A percentile compares a stretch with the other conserved stretches of the same genome.
phyloP scores from a whole-genome alignment of 169 alveolate genomes.

The Cryptosporidium viatorum region DNA sequence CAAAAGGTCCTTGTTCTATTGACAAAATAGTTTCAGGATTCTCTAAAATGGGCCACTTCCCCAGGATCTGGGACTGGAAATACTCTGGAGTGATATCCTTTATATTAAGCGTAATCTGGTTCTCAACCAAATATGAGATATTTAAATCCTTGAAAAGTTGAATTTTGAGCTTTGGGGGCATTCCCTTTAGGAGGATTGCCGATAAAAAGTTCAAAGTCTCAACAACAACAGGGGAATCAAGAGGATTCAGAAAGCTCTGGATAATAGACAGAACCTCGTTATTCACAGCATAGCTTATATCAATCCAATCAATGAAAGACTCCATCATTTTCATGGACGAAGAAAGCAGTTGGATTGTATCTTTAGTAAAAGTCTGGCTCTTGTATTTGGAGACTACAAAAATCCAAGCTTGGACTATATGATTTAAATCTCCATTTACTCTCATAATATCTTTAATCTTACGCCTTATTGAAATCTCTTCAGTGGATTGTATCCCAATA shows the following conservation, averaged over 20 bases:
- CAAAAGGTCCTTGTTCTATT: constrained; percentile 47
- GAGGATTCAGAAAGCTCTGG: constrained; percentile 17
- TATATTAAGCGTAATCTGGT: constrained; percentile 17
- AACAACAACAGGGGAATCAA: constrained; percentile 42
- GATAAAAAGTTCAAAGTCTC: constrained; percentile 57
- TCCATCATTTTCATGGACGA: constrained; percentile 40
- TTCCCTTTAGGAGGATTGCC: constrained; percentile 56
- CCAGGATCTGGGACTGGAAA: background rate
- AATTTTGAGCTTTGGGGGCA: constrained; percentile 38
- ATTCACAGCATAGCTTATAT: constrained; percentile 56
- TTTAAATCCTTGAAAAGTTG: constrained; percentile 47
- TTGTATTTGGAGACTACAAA: constrained; percentile 42
- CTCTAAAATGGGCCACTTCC: constrained; percentile 29
- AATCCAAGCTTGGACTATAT: constrained; percentile 60
- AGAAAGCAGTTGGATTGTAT: constrained; percentile 25
- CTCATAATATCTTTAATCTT: constrained; percentile 68
- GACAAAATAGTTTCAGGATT: constrained; percentile 43
- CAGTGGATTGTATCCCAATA: constrained; percentile 24
- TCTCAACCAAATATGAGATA: constrained; percentile 30
- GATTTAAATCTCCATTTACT: constrained; percentile 40
- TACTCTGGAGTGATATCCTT: constrained; percentile 18
- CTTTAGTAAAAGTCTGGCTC: background rate
- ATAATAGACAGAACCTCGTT: constrained; percentile 44
- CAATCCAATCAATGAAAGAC: constrained; percentile 65
- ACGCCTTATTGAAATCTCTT: constrained; percentile 39